phyloP scores from a whole-genome alignment of 2,329 filamentous ascomycete genomes.

The Onygena corvina region DNA sequence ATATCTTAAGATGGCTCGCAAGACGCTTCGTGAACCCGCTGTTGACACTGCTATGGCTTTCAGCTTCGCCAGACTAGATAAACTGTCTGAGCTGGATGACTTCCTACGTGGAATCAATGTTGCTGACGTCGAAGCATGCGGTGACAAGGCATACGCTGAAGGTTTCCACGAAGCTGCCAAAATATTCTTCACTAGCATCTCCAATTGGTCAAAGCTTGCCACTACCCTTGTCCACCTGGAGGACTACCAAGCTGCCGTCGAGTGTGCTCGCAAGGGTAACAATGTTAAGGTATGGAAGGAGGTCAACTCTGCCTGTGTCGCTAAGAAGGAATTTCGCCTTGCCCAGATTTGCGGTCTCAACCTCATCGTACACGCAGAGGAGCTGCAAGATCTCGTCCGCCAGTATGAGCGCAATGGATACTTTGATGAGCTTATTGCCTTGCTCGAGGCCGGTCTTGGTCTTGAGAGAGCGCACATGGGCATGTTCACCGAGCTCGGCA shows the following conservation, averaged over 20 bases:
- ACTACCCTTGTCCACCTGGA: constrained; percentile 94
- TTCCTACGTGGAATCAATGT: constrained; percentile 90
- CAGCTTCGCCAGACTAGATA: constrained; percentile 80
- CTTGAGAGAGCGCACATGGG: constrained; percentile 90
- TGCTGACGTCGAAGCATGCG: constrained; percentile 88
- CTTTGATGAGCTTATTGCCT: constrained; percentile 91
- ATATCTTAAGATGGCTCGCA: constrained; percentile 91
- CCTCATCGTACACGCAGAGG: constrained; percentile 92
- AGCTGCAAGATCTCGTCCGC: constrained; percentile 81
- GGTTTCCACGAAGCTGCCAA: constrained; percentile 92
- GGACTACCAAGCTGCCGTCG: constrained; percentile 94
- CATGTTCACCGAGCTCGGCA: constrained; percentile 88
- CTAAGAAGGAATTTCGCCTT: constrained; percentile 97
- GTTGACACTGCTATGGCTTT: constrained; percentile 93
- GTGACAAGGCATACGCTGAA: constrained; percentile 95
- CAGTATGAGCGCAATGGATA: constrained; percentile 96
- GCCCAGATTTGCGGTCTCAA: constrained; percentile 98
- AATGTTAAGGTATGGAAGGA: constrained; percentile 99
- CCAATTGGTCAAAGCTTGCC: constrained; percentile 98
- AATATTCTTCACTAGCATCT: constrained; percentile 97
- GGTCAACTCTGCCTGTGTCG: constrained; percentile 89
- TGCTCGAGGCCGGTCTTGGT: constrained; percentile 89
- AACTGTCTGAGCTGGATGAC: constrained; percentile 87
- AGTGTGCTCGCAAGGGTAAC: constrained; percentile 96
- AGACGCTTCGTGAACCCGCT: constrained; percentile 83